Conservation (phyloP, 768 basidiomycete genomes). For the Leccinum variicolor region DNA sequence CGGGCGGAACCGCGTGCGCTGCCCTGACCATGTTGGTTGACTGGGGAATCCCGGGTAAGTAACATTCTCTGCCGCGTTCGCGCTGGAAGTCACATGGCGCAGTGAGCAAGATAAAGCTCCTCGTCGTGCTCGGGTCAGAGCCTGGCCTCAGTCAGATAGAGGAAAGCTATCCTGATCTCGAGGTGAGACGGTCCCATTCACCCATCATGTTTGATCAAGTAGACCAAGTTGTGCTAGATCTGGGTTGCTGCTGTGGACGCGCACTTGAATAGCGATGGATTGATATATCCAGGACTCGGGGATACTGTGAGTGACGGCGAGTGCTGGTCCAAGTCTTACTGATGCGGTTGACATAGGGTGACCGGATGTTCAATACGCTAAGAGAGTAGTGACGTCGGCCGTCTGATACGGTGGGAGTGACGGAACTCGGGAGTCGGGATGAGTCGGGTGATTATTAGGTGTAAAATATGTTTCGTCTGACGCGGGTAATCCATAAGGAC, state of each 20-base stretch:
- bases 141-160: conserved; percentile 69
- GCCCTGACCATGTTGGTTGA: conserved; percentile 83
- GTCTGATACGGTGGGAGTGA: not conserved
- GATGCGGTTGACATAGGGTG: conserved; percentile 51
- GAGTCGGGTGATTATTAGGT: not conserved
- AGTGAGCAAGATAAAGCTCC: conserved; percentile 75
- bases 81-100: conserved; percentile 1
- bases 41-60: conserved; percentile 73
- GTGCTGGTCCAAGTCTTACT: not conserved
- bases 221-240: conserved; percentile 46
- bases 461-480: not conserved
- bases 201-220: not conserved
- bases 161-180: conserved; percentile 68
- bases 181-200: conserved; percentile 43
- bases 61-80: not conserved
- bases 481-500: not conserved
- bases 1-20: conserved; percentile 88
- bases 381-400: conserved; percentile 28
- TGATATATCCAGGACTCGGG: conserved; percentile 88
- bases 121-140: conserved; percentile 77
- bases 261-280: conserved; percentile 65
- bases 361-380: conserved; percentile 80
- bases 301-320: conserved; percentile 62
- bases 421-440: not conserved
- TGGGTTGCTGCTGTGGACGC: conserved; percentile 85